These are phyloP conservation scores for Euphorbia tirucalli DNA, from an alignment of 345 rosid species.

Conservation along the genomic window DNA sequence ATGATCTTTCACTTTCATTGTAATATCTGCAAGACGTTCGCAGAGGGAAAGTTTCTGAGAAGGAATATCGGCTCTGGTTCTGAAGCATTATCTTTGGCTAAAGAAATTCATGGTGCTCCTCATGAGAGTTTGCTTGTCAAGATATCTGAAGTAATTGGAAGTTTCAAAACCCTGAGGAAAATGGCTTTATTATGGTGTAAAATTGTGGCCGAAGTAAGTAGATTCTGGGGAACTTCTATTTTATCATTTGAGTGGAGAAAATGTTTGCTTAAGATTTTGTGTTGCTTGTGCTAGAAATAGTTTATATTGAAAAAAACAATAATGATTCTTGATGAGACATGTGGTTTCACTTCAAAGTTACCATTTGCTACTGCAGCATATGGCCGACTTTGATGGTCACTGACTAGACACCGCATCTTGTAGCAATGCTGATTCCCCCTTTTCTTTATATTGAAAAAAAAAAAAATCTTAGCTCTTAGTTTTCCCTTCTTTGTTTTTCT, in stretches of 20 bases:
- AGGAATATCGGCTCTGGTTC: slow-evolving; percentile 55
- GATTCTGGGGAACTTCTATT: slow-evolving; percentile 14
- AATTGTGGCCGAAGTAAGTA: slow-evolving; percentile 79
- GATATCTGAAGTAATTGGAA: slow-evolving; percentile 91
- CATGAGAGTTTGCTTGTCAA: slow-evolving; percentile 69
- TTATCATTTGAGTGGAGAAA: slow-evolving; percentile 6
- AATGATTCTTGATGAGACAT: slow-evolving; percentile 1
- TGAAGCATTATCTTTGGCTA: slow-evolving; percentile 50
- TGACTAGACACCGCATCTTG: neutral
- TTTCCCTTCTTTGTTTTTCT: neutral
- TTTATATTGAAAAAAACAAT: neutral
- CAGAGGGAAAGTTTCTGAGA: slow-evolving; percentile 79
- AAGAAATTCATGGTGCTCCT: slow-evolving; percentile 89
- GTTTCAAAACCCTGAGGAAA: slow-evolving; percentile 64
- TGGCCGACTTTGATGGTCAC: neutral
- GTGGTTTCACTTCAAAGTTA: neutral
- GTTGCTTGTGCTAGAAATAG: neutral
- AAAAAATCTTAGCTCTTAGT: neutral
- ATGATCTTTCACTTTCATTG: slow-evolving; percentile 58
- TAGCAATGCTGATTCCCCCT: neutral
- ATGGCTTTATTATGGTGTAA: slow-evolving; percentile 88
- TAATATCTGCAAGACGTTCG: slow-evolving; percentile 70
- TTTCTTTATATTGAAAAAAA: neutral
- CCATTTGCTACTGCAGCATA: neutral
- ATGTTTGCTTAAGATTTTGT: slow-evolving; percentile 6